These are phyloP conservation scores for Colletotrichum musicola DNA, from an alignment of 2,329 filamentous ascomycete genomes.

Conservation along the genomic window DNA sequence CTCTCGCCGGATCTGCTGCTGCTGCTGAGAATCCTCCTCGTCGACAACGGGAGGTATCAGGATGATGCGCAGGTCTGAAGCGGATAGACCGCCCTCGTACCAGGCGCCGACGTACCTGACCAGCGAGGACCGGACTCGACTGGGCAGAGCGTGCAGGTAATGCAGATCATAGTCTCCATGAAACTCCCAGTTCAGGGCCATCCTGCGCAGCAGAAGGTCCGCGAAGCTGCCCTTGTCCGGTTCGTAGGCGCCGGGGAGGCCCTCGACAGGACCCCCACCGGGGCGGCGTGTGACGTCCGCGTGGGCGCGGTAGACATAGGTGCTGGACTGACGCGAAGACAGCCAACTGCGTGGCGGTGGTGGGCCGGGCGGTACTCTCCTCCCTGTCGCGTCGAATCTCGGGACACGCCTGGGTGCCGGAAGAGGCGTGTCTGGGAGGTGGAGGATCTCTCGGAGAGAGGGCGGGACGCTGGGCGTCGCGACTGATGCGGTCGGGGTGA, in stretches of 20 bases:
- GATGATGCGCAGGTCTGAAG: slow-evolving; percentile 63
- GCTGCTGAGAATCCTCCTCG: slow-evolving; percentile 38
- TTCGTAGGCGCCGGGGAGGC: slow-evolving; percentile 59
- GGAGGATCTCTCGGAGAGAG: slow-evolving; percentile 68
- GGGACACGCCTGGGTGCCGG: slow-evolving; percentile 61
- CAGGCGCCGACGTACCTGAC: slow-evolving; percentile 63
- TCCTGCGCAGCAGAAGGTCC: slow-evolving; percentile 61
- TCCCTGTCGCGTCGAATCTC: slow-evolving; percentile 60
- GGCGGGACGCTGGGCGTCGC: slow-evolving; percentile 62
- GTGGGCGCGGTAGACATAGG: slow-evolving; percentile 27
- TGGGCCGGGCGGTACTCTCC: slow-evolving; percentile 68
- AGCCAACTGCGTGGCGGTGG: slow-evolving; percentile 71
- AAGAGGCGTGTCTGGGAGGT: slow-evolving; percentile 68
- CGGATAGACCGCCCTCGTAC: slow-evolving; percentile 60
- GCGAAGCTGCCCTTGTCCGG: slow-evolving; percentile 63
- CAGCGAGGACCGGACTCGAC: slow-evolving; percentile 63
- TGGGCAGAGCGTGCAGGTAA: slow-evolving; percentile 68
- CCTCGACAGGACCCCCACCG: slow-evolving; percentile 36
- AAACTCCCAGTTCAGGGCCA: slow-evolving; percentile 67
- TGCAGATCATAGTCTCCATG: slow-evolving; percentile 69
- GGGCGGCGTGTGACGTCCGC: slow-evolving; percentile 21
- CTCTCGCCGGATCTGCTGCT: slow-evolving; percentile 41
- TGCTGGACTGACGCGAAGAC: slow-evolving; percentile 45
- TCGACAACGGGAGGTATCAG: slow-evolving; percentile 52
- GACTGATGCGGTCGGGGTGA: slow-evolving; percentile 20